phyloP scores from a whole-genome alignment of 169 alveolate species.

The Eimeria zaria region DNA sequence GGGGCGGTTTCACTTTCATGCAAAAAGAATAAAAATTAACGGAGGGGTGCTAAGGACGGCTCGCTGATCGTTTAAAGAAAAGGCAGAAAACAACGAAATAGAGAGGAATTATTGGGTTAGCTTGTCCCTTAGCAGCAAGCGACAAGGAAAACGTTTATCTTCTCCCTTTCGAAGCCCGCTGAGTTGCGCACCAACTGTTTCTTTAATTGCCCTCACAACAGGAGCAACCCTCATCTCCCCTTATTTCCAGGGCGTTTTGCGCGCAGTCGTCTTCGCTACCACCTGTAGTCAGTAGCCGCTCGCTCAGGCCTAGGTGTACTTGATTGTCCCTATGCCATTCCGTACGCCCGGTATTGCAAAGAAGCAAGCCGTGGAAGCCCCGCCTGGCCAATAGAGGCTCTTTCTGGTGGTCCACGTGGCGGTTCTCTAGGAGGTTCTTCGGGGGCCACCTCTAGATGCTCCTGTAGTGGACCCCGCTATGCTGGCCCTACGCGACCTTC shows the following conservation, averaged over 20 bases:
- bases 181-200: neutral
- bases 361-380: neutral
- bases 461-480: neutral
- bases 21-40: neutral
- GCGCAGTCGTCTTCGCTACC: neutral
- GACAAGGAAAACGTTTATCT: neutral
- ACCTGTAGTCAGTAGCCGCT: neutral
- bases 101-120: neutral
- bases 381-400: neutral
- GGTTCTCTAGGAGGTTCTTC: neutral
- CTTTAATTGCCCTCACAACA: neutral
- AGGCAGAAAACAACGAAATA: neutral
- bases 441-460: conserved; percentile 11
- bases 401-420: neutral
- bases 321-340: neutral
- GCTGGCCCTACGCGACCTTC: neutral
- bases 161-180: neutral
- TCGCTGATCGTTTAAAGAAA: neutral
- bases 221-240: neutral
- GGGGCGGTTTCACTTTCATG: neutral
- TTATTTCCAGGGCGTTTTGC: neutral
- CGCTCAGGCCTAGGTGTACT: neutral
- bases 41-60: neutral
- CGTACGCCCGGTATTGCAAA: neutral
- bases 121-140: neutral